These are phyloP conservation scores for Candolleomyces eurysporus DNA, from an alignment of 768 basidiomycete genomes.

Conservation along the genomic window DNA sequence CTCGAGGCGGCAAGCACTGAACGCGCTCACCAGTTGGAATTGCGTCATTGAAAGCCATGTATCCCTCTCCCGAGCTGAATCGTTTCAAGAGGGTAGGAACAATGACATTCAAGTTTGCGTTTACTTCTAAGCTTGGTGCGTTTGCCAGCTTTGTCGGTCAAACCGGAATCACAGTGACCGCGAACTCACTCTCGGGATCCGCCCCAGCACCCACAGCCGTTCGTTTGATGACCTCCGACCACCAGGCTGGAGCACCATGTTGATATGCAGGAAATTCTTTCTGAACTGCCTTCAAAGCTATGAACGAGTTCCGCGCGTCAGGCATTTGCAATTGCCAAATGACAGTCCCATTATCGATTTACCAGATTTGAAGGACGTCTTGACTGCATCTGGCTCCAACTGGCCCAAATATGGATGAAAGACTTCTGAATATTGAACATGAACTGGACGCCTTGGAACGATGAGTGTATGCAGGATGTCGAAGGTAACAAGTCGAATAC, in stretches of 20 bases:
- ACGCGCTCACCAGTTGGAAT: constrained; percentile 25
- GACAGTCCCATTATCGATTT: constrained; percentile 10
- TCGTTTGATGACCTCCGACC: constrained; percentile 71
- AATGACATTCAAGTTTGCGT: constrained; percentile 51
- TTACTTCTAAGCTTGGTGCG: constrained; percentile 43
- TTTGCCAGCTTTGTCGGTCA: neutral
- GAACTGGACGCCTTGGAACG: constrained; percentile 63
- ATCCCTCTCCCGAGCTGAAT: constrained; percentile 73
- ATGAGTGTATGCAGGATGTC: constrained; percentile 78
- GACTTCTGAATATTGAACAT: constrained; percentile 61
- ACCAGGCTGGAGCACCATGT: constrained; percentile 60
- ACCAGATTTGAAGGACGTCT: constrained; percentile 62
- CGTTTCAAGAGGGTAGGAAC: constrained; percentile 58
- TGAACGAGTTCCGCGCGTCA: constrained; percentile 11
- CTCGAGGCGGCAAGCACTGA: neutral
- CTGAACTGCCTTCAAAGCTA: constrained; percentile 47
- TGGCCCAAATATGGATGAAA: constrained; percentile 68
- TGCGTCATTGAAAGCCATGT: constrained; percentile 38
- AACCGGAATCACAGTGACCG: neutral
- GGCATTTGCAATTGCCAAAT: neutral
- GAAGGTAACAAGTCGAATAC: constrained; percentile 69
- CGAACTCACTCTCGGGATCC: constrained; percentile 47
- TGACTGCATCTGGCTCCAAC: constrained; percentile 51
- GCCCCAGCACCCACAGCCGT: constrained; percentile 79
- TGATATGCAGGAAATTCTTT: constrained; percentile 57